Base-by-base conservation (phyloP, 306 rosid species). In the Sphenostylis stenocarpa region DNA sequence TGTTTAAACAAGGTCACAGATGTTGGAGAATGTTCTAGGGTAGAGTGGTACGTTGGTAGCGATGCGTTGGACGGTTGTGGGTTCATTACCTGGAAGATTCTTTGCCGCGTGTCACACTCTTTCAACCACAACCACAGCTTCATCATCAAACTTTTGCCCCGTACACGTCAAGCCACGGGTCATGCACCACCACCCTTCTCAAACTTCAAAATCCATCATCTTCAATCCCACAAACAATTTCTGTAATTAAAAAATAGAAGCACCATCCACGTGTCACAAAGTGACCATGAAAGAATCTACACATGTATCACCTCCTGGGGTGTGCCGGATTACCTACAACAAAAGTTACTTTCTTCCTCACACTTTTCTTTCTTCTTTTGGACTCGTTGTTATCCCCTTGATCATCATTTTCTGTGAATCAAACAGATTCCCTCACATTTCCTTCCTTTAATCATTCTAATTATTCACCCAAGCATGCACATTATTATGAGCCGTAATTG, bases 81-180 rank as follows among this genome's bases (percentile, higher is more conserved):
- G 33, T 34, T 4, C 23, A 70, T 56, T 82, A 36, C 64, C 57
- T 53, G 78, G 78, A 66, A 77, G 53, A 67, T 47, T 68, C 47
- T 20, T 19, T 6, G 84, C 74, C 87, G 75, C 82, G 87, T 87
- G 90, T 79, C 66, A 1, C 19, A 13, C 20, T 20, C 12, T 29
- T 39, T 66, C 61, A 26, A 38, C 44, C n/a, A 48, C 6, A 33
- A 48, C 56, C 20, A 44, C 38, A 15, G 26, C 3, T 64, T 67
- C 51, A 65, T 49, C 58, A 14, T 73, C 75, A 1, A 15, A 20
- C n/a, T 62, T 61, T 62, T 63, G 5, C 62, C 58, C 65, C 10
- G 5, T 56, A 65, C 82, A 57, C 82, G 75, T 82, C 78, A 76
- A 7, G 58, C 81, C 84, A 75, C 79, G 61, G 12, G 79, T 84